Evolutionary conservation across 768 basidiomycete species (phyloP).

Genomic region (Tulasnella sp.): DNA sequence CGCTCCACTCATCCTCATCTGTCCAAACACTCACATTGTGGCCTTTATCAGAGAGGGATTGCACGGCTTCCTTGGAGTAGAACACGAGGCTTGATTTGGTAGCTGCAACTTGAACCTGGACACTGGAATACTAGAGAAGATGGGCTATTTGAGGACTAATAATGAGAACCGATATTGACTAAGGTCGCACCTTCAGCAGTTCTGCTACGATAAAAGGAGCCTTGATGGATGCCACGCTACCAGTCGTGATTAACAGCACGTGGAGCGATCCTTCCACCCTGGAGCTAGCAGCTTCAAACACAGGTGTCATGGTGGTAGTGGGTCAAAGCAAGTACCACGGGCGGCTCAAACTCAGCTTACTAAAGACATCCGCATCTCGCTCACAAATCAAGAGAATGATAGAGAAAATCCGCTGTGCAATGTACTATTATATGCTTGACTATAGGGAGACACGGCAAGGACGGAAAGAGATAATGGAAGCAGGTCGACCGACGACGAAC

Average conservation of each 20-base stretch:
- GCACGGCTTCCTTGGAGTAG: conserved; percentile 45
- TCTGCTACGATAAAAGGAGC: conserved; percentile 77
- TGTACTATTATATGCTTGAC: too few relatives aligned
- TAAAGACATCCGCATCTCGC: too few relatives aligned
- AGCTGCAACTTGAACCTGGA: conserved; percentile 72
- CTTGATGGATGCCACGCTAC: conserved; percentile 94
- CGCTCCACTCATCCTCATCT: conserved; percentile 88
- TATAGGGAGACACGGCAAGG: too few relatives aligned
- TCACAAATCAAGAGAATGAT: too few relatives aligned
- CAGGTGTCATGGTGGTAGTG: neutral
- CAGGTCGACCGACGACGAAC: too few relatives aligned
- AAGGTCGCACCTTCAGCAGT: conserved; percentile 53
- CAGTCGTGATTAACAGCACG: conserved; percentile 75
- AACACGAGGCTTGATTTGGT: conserved; percentile 71
- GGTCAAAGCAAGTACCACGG: too few relatives aligned
- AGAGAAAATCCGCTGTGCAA: too few relatives aligned
- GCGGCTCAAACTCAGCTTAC: too few relatives aligned
- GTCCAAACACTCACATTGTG: conserved; percentile 62
- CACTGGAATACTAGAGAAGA: conserved; percentile 46
- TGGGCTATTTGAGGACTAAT: too few relatives aligned
- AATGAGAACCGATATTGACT: too few relatives aligned
- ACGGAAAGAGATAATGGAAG: too few relatives aligned
- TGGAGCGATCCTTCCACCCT: conserved; percentile 26
- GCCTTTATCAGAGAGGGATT: conserved; percentile 17
- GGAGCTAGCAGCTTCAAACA: conserved; percentile 13